Percentiles rank a stretch among this genome's conserved stretches.
phyloP scores from a whole-genome alignment of 306 rosid species.

The Lupinus albus region DNA sequence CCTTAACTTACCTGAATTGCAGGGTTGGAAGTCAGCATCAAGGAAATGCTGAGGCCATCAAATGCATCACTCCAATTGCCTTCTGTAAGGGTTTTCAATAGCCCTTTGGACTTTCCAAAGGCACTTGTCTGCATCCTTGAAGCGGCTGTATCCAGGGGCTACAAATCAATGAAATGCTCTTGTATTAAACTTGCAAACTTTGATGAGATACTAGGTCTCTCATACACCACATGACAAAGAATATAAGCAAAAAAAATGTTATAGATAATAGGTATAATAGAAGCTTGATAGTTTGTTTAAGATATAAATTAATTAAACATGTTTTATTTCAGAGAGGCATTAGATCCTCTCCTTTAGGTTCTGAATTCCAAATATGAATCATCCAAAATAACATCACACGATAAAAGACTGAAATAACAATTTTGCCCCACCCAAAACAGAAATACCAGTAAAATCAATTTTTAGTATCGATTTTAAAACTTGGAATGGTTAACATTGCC shows the following conservation, averaged over 20 bases:
- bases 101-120: conserved; percentile 93
- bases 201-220: conserved; percentile 21
- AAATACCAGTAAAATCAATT: conserved; percentile 8
- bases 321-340: conserved; percentile 6
- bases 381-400: conserved; percentile 23
- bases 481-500: conserved; percentile 34
- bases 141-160: conserved; percentile 99
- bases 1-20: conserved; percentile 78
- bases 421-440: background rate
- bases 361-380: conserved; percentile 18
- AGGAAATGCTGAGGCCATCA: conserved; percentile 92
- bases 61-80: conserved; percentile 91
- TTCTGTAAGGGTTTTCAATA: conserved; percentile 81
- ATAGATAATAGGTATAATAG: conserved; percentile 14
- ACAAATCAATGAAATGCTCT: conserved; percentile 50
- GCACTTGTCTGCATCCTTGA: conserved; percentile 97
- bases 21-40: conserved; percentile 91
- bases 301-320: background rate
- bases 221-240: conserved; percentile 31
- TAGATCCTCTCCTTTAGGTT: background rate
- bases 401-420: conserved; percentile 6
- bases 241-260: background rate
- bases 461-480: background rate
- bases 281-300: background rate
- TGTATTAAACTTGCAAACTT: conserved; percentile 43